Conservation (phyloP, 768 basidiomycete species). For the Auriscalpium microsporum region DNA sequence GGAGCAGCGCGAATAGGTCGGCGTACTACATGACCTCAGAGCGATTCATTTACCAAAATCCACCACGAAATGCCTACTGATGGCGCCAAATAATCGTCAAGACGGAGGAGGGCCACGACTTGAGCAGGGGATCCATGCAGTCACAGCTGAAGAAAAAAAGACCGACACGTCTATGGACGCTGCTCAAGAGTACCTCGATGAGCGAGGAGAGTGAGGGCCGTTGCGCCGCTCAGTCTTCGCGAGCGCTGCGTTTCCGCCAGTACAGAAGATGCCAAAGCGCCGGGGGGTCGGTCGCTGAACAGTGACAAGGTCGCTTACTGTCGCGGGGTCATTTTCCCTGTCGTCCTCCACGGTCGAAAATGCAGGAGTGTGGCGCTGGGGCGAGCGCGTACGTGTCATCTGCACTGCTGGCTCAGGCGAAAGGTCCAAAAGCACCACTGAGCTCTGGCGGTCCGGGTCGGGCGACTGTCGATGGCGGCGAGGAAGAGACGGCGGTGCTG, state of each 20-base stretch:
- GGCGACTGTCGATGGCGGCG: slow-evolving; percentile 2
- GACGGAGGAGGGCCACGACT: too few species aligned
- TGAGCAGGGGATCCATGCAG: too few species aligned
- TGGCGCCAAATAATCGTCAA: too few species aligned
- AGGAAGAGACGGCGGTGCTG: slow-evolving; percentile 14
- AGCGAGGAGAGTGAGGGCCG: background rate
- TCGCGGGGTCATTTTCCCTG: background rate
- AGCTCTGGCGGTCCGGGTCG: slow-evolving; percentile 7
- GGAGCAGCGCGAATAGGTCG: too few species aligned
- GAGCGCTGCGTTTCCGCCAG: background rate
- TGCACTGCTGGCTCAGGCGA: too few species aligned
- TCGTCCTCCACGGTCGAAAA: background rate
- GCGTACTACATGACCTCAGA: too few species aligned
- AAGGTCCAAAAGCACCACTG: too few species aligned
- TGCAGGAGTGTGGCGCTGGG: background rate
- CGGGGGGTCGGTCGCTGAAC: slow-evolving; percentile 7
- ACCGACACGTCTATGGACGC: too few species aligned
- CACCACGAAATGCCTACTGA: too few species aligned
- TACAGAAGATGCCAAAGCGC: slow-evolving; percentile 13
- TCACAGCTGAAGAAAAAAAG: too few species aligned
- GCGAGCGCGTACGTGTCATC: too few species aligned
- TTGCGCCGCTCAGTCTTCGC: background rate
- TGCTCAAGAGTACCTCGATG: background rate
- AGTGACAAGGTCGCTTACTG: background rate
- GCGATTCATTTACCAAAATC: too few species aligned